Evolutionary conservation across 192 early-diverging fungal genomes (phyloP).

Genomic region (Umbelopsis sp.): DNA sequence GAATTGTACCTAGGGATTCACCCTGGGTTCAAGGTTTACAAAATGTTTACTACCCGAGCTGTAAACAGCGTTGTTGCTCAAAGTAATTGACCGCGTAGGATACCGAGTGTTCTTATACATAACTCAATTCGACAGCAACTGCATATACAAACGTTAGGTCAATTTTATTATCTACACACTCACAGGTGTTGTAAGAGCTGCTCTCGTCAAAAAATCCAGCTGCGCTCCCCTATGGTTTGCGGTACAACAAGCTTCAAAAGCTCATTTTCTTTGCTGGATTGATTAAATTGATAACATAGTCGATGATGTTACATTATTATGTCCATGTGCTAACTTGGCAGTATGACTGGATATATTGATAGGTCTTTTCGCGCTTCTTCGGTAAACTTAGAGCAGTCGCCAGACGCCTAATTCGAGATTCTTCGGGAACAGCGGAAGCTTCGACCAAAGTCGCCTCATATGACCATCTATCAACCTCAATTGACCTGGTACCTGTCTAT

Average conservation of each 20-base stretch:
- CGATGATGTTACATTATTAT: neutral
- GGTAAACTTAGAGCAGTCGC: conserved; percentile 30
- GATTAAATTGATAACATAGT: neutral
- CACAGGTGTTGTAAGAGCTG: conserved; percentile 8
- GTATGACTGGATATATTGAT: neutral
- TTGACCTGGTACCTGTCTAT: conserved; percentile 80
- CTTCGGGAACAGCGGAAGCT: conserved; percentile 54
- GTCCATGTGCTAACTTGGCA: neutral
- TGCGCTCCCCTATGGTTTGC: conserved; percentile 27
- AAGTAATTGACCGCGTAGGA: neutral
- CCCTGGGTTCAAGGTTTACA: neutral
- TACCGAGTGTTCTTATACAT: too few species aligned
- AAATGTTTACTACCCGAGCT: conserved; percentile 29
- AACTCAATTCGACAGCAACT: too few species aligned
- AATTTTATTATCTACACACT: neutral
- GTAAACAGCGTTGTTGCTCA: conserved; percentile 26
- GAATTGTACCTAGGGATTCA: neutral
- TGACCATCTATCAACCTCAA: conserved; percentile 91
- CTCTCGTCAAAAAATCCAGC: conserved; percentile 31
- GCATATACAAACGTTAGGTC: neutral
- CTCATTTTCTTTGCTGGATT: neutral
- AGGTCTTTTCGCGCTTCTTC: conserved; percentile 36
- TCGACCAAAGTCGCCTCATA: conserved; percentile 83
- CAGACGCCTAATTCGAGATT: conserved; percentile 42
- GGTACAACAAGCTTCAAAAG: conserved; percentile 15